Evolutionary conservation across 306 rosid genomes (phyloP), one percentile per base, ranked within the genome.

Genomic region (Potentilla sterilis): DNA sequence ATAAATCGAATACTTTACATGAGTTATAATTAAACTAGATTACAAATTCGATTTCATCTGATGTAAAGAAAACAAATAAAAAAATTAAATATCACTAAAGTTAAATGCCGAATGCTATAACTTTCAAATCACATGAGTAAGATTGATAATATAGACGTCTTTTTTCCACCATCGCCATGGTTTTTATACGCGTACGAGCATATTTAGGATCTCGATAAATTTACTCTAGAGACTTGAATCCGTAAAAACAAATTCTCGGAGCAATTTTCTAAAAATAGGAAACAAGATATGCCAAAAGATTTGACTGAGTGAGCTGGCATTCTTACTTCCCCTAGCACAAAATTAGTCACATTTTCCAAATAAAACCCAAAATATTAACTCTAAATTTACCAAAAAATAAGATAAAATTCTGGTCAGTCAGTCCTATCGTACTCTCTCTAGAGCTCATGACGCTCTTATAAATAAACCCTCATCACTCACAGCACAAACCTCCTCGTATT

Each of bases 61-160:
- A 11, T 11, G 4, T 44, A 44, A 9, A 2, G 1, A 44, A 44
- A 44, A 28, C 1, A 28, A 10, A 44, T 10, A 11, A 44, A 44
- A 44, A 3, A 2, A 37, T 2, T 37, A 28, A 42, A 42, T 8
- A 2, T 10, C 11, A 9, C 11, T 11, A 44, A 48, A 48, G 1
- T 18, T 6, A 51, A 18, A 51, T 51, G 22, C 22, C 15, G 2
- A 51, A 18, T 51, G 21, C 0, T 51, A 0, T 18, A 18, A 51
- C 3, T 49, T 49, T 3, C 6, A 6, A 15, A 18, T 49, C 8
- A 49, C 8, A 49, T 3, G 7, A 16, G 1, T 9, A 51, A 18
- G 7, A 18, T 3, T 2, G 1, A 52, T 7, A 7, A 0, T 24
- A 11, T 9, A 24, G 0, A 4, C 2, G 0, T 2, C 16, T 0